phyloP scores from a whole-genome alignment of 1,284 basidiomycete species.

The Rhizoctonia solani region DNA sequence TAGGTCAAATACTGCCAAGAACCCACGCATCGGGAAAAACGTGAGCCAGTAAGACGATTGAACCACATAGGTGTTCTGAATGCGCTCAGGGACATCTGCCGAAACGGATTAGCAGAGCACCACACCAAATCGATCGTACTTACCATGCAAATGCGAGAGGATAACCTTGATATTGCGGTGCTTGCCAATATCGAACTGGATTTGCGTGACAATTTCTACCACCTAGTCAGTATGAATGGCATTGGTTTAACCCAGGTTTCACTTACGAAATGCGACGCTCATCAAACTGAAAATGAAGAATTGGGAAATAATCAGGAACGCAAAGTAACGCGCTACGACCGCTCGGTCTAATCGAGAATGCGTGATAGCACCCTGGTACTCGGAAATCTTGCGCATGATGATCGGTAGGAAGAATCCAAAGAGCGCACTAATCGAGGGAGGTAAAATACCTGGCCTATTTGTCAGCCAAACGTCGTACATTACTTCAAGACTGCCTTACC shows the following conservation, averaged over 20 bases:
- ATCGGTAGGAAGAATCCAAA: slow-evolving; percentile 88
- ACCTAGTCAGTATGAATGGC: neutral
- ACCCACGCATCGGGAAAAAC: slow-evolving; percentile 93
- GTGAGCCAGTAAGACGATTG: slow-evolving; percentile 92
- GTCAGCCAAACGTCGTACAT: neutral
- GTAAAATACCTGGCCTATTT: slow-evolving; percentile 66
- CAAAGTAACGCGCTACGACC: slow-evolving; percentile 87
- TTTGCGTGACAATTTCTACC: slow-evolving; percentile 64
- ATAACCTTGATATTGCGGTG: slow-evolving; percentile 70
- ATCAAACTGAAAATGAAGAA: slow-evolving; percentile 90
- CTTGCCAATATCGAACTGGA: slow-evolving; percentile 69
- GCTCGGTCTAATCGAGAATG: slow-evolving; percentile 84
- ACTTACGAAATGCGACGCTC: slow-evolving; percentile 81
- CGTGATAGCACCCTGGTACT: slow-evolving; percentile 77
- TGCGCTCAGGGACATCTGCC: slow-evolving; percentile 68
- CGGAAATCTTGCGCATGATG: slow-evolving; percentile 81
- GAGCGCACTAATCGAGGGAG: slow-evolving; percentile 82
- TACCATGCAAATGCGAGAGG: slow-evolving; percentile 66
- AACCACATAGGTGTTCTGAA: slow-evolving; percentile 81
- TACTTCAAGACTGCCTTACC: slow-evolving; percentile 48
- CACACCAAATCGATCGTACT: slow-evolving; percentile 40
- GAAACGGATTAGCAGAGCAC: slow-evolving; percentile 24
- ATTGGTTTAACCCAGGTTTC: neutral
- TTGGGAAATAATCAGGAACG: slow-evolving; percentile 89
- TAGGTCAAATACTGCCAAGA: slow-evolving; percentile 91